These are phyloP conservation scores for Hericium rajendrae DNA, from an alignment of 768 basidiomycete genomes.

Conservation along the genomic window DNA sequence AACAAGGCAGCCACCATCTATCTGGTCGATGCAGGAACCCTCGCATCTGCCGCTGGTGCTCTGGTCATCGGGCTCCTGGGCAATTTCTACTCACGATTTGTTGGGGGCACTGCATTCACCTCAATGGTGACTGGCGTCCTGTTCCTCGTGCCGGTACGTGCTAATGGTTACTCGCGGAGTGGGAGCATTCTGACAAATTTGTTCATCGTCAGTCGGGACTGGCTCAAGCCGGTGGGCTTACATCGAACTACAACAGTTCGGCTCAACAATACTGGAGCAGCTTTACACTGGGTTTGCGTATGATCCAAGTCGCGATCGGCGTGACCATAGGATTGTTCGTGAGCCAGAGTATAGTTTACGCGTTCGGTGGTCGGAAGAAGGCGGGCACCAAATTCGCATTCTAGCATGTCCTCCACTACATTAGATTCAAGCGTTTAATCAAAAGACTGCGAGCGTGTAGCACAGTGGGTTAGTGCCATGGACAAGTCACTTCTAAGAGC, in stretches of 20 bases:
- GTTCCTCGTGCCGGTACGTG: slow-evolving; percentile 76
- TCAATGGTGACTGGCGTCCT: slow-evolving; percentile 92
- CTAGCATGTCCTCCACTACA: background rate
- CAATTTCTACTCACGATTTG: slow-evolving; percentile 68
- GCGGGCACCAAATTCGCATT: slow-evolving; percentile 46
- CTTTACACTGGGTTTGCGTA: slow-evolving; percentile 69
- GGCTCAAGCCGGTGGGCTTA: slow-evolving; percentile 63
- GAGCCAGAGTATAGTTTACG: slow-evolving; percentile 71
- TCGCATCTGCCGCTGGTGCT: slow-evolving; percentile 72
- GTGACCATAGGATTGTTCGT: slow-evolving; percentile 80
- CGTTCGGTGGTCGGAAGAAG: slow-evolving; percentile 65
- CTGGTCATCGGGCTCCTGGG: slow-evolving; percentile 72
- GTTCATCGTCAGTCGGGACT: slow-evolving; percentile 50
- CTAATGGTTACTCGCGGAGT: background rate
- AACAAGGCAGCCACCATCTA: slow-evolving; percentile 53
- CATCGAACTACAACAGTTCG: slow-evolving; percentile 48
- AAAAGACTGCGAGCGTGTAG: too few relatives aligned
- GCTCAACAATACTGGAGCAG: slow-evolving; percentile 67
- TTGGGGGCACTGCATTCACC: slow-evolving; percentile 77
- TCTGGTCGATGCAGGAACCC: slow-evolving; percentile 58
- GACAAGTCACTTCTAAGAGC: too few relatives aligned
- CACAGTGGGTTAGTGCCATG: too few relatives aligned
- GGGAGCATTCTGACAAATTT: background rate
- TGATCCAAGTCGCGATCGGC: slow-evolving; percentile 79
- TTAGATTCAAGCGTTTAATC: background rate